A percentile compares a stretch with the other conserved stretches of the same genome.
Evolutionary conservation across 2,329 filamentous ascomycete species (phyloP).

Genomic region (Emmonsiellopsis sp.): DNA sequence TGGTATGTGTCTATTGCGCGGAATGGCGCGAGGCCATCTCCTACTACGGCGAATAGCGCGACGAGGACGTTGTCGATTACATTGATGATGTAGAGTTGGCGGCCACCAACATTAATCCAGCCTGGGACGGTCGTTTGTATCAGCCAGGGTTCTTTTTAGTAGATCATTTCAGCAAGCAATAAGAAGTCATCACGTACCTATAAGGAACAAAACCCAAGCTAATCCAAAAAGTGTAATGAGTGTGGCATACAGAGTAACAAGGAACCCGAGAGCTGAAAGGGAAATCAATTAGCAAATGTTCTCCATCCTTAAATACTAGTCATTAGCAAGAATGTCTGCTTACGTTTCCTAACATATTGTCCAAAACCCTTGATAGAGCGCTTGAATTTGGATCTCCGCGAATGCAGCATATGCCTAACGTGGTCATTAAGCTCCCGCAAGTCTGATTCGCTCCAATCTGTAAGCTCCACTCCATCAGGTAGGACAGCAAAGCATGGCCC

Average conservation of each 20-base stretch:
- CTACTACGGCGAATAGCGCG: conserved; percentile 61
- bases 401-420: conserved; percentile 81
- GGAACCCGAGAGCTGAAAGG: conserved; percentile 59
- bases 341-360: conserved; percentile 64
- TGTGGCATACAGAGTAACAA: conserved; percentile 74
- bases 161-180: background rate
- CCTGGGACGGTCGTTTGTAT: conserved; percentile 24
- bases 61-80: conserved; percentile 64
- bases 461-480: conserved; percentile 61
- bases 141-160: background rate
- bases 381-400: conserved; percentile 69
- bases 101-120: conserved; percentile 73
- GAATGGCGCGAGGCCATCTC: conserved; percentile 64
- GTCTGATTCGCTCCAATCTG: conserved; percentile 67
- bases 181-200: conserved; percentile 42
- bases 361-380: conserved; percentile 70
- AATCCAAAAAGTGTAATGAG: conserved; percentile 78
- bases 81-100: conserved; percentile 60
- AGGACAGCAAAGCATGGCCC: conserved; percentile 70
- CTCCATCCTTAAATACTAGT: background rate
- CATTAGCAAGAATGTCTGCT: conserved; percentile 21
- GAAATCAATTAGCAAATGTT: conserved; percentile 1
- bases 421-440: conserved; percentile 73
- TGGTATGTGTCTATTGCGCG: conserved; percentile 76
- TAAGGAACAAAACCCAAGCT: conserved; percentile 84